Evolutionary conservation across 441 rosid genomes (phyloP), one percentile per base, ranked within the genome.

Genomic region (Populus tomentosa): DNA sequence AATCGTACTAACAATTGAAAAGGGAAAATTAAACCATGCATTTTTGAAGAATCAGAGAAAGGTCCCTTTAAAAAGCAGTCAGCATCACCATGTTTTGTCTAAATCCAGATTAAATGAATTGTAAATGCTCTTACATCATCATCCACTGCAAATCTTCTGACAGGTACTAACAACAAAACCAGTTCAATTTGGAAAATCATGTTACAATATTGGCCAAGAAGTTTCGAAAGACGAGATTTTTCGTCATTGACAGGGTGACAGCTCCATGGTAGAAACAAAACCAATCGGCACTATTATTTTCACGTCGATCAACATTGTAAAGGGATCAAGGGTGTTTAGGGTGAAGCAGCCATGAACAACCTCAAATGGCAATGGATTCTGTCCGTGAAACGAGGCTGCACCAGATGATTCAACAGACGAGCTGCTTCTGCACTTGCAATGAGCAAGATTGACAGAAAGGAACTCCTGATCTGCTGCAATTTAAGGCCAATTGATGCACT

Each of bases 81-180:
- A 76, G 50, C 70, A 33, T 78, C 68, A 53, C 42, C 35, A 67
- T n/a, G 30, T 70, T 50, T 50, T 59, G 38, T 70, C 42, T 74
- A 53, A 75, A 53, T 46, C 66, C 36, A 70, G 14, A 74, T 10
- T 38, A 33, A 16, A 5, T 40, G 62, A 67, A 32, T 9, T 3
- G 7, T n/a, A 53, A 21, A 65, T 65, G 69, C 61, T 6, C 2
- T 23, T 63, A 23, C 30, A 63, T 10, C 67, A 21, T 3, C 26
- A 2, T 63, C 13, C 28, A 9, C 56, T 46, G 56, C 56, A 24
- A 62, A 62, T 18, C 13, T 23, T 62, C 66, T 11, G 7, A 21
- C 66, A 21, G 4, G 24, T 9, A 8, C 28, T 9, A 24, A n/a
- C 3, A n/a, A 62, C 24, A 3, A 11, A 62, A 62, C 28, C 30